A percentile compares a stretch with the other conserved stretches of the same genome.
These are phyloP conservation scores for Trypanosoma vivax DNA, from an alignment of 208 protist species.

Conservation along the genomic window DNA sequence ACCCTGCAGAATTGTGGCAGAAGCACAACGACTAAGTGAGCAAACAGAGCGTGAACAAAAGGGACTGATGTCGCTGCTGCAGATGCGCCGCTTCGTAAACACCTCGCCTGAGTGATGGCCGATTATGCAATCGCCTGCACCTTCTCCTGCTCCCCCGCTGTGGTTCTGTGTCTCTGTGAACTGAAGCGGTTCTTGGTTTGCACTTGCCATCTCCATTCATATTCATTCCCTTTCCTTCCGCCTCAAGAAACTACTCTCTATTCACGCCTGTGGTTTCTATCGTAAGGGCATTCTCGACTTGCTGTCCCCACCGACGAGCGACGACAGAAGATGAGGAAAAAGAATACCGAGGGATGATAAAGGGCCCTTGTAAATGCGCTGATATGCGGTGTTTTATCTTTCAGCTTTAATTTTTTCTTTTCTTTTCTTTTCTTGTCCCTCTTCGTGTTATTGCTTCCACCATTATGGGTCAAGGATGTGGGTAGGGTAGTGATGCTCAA, in stretches of 20 bases:
- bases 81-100: constrained; percentile 18
- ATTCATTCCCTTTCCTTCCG: no score
- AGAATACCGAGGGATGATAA: not conserved
- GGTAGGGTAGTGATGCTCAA: constrained; percentile 1
- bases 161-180: no score
- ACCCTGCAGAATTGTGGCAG: constrained; percentile 48
- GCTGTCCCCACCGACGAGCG: no score
- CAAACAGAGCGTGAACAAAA: constrained; percentile 38
- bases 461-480: not conserved
- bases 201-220: no score
- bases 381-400: constrained; percentile 9
- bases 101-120: not conserved
- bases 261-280: no score
- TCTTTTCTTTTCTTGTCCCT: constrained; percentile 34
- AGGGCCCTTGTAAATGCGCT: no score
- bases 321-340: constrained; percentile 4
- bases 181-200: no score
- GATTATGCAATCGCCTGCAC: no score
- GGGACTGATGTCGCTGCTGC: constrained; percentile 18
- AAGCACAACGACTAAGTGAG: constrained; percentile 46
- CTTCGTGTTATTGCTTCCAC: not conserved
- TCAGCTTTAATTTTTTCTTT: constrained; percentile 33
- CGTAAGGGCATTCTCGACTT: no score
- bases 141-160: no score
- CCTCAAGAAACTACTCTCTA: no score